A percentile compares a stretch with the other conserved stretches of the same genome.
Evolutionary conservation across 495 filamentous ascomycete genomes (phyloP).

Genomic region (Hypomontagnella submonticulosa): DNA sequence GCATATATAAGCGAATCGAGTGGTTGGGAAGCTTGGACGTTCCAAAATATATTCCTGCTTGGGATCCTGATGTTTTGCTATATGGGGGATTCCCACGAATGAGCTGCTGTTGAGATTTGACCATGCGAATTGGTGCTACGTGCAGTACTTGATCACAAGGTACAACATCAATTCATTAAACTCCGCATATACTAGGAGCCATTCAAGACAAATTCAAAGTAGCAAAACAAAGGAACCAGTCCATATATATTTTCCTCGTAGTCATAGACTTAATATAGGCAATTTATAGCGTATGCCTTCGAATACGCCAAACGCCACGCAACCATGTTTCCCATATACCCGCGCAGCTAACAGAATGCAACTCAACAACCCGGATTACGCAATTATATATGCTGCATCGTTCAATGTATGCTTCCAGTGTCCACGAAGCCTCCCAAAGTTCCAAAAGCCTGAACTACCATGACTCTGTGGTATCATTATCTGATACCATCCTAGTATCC

Average conservation of each 20-base stretch:
- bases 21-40: too few species aligned
- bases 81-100: too few species aligned
- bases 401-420: slow-evolving; percentile 1
- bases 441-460: neutral
- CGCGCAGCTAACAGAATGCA: neutral
- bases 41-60: too few species aligned
- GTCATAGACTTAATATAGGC: neutral
- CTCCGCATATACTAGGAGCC: too few species aligned
- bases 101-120: too few species aligned
- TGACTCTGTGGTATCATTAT: too few species aligned
- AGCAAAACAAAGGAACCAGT: slow-evolving; percentile 41
- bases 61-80: too few species aligned
- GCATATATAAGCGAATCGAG: too few species aligned
- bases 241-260: slow-evolving; percentile 28
- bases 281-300: slow-evolving; percentile 15
- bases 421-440: neutral
- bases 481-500: slow-evolving; percentile 41
- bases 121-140: too few species aligned
- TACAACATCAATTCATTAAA: too few species aligned
- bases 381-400: slow-evolving; percentile 22
- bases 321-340: slow-evolving; percentile 9
- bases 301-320: slow-evolving; percentile 36
- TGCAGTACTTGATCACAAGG: too few species aligned
- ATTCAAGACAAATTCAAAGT: neutral
- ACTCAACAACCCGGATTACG: slow-evolving; percentile 21